Conservation (phyloP, 305 asterid species). For the Rubia peregrina region DNA sequence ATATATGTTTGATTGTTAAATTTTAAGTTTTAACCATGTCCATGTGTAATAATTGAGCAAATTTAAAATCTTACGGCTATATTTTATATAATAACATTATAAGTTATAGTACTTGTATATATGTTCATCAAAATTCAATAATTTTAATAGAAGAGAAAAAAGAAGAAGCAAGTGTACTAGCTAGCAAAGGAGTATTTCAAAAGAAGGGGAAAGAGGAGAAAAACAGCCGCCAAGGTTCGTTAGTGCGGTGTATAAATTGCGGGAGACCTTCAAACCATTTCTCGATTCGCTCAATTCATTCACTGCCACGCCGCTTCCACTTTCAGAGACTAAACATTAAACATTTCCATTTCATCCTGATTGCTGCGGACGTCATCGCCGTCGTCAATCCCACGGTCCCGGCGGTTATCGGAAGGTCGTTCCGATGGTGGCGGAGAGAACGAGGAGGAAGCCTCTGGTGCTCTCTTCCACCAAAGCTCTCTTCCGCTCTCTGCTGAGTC, state of each 20-base stretch:
- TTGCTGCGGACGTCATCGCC: neutral
- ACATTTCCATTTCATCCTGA: neutral
- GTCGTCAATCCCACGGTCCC: neutral
- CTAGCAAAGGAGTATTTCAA: too few relatives aligned
- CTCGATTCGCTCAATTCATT: conserved; percentile 14
- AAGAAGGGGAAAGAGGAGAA: neutral
- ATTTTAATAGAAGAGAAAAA: too few relatives aligned
- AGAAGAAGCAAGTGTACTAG: too few relatives aligned
- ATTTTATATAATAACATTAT: too few relatives aligned
- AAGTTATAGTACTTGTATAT: too few relatives aligned
- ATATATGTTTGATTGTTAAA: too few relatives aligned
- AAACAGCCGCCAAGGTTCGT: neutral
- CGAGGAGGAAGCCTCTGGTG: conserved; percentile 80
- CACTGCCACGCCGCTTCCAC: neutral
- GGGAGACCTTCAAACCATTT: neutral
- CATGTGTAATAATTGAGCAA: too few relatives aligned
- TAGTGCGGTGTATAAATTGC: neutral
- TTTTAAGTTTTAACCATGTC: too few relatives aligned
- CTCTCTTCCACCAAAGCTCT: conserved; percentile 79
- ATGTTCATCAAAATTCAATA: too few relatives aligned
- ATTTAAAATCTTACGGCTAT: too few relatives aligned
- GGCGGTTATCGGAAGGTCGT: neutral
- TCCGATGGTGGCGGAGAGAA: conserved; percentile 73
- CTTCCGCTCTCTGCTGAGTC: conserved; percentile 42
- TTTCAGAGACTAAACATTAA: neutral